Evolutionary conservation across 306 rosid species (phyloP).

Genomic region (Pachyrhizus erosus): DNA sequence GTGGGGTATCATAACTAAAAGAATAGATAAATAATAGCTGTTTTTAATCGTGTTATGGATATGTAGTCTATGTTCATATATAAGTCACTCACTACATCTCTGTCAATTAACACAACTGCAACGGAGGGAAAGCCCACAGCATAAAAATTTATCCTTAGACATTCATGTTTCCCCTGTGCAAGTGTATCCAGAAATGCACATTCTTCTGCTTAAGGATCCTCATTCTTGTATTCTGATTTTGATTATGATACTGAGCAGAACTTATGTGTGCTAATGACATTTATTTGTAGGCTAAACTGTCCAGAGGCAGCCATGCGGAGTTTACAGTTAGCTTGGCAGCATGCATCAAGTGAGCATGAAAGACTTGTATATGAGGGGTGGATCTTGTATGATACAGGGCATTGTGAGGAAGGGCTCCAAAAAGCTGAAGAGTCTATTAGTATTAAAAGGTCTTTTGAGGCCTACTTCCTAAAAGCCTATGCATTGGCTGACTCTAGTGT

Average conservation of each 20-base stretch:
- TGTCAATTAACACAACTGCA: neutral
- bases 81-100: neutral
- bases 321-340: constrained; percentile 88
- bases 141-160: no score
- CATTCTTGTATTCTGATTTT: constrained; percentile 3
- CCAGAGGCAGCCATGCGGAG: constrained; percentile 93
- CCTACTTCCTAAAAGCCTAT: constrained; percentile 91
- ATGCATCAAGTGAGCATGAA: constrained; percentile 86
- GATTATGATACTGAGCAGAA: constrained; percentile 5
- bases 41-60: neutral
- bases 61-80: neutral
- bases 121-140: neutral
- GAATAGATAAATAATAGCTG: neutral
- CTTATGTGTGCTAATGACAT: constrained; percentile 25
- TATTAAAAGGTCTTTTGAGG: constrained; percentile 89
- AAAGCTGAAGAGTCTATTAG: constrained; percentile 90
- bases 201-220: constrained; percentile 19
- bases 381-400: constrained; percentile 94
- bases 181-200: neutral
- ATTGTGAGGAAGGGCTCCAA: constrained; percentile 84
- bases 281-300: constrained; percentile 77
- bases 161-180: no score
- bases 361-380: constrained; percentile 90
- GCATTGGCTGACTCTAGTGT: constrained; percentile 90
- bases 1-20: neutral